Percentiles rank a stretch among this genome's conserved stretches.
These are phyloP conservation scores for Elasticomyces elasticus DNA, from an alignment of 495 filamentous ascomycete species.

Conservation along the genomic window DNA sequence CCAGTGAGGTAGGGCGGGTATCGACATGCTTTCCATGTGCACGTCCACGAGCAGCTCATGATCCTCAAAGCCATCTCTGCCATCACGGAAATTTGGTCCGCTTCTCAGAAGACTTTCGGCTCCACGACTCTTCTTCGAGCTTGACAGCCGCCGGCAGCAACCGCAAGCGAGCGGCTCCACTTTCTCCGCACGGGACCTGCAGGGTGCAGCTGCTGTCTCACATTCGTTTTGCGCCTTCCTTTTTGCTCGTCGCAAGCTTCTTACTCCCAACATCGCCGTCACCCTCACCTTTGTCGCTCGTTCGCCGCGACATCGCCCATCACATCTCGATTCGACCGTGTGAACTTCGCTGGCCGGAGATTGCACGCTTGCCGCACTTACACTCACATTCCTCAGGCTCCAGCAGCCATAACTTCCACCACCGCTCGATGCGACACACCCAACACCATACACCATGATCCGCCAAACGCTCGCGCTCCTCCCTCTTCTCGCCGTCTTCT, in stretches of 20 bases:
- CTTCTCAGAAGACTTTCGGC: neutral
- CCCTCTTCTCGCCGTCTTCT: slow-evolving; percentile 10
- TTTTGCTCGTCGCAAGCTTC: neutral
- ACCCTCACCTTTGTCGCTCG: neutral
- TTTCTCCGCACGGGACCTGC: neutral
- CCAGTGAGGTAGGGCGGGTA: no score
- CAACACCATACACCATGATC: neutral
- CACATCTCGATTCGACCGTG: neutral
- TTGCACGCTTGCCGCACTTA: neutral
- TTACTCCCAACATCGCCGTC: neutral
- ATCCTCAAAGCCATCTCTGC: no score
- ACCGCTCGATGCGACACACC: neutral
- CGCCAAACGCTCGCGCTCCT: neutral
- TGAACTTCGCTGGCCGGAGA: neutral
- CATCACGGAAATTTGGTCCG: no score
- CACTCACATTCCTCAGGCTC: neutral
- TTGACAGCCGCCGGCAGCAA: neutral
- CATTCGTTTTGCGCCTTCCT: neutral
- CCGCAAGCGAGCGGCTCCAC: neutral
- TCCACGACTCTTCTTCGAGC: neutral
- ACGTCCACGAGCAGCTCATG: no score
- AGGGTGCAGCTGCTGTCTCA: neutral
- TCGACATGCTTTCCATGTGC: no score
- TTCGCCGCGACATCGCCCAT: neutral
- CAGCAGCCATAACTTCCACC: neutral